Evolutionary conservation across 441 rosid genomes (phyloP), one percentile per base, ranked within the genome.

Genomic region (Populus hybrid): DNA sequence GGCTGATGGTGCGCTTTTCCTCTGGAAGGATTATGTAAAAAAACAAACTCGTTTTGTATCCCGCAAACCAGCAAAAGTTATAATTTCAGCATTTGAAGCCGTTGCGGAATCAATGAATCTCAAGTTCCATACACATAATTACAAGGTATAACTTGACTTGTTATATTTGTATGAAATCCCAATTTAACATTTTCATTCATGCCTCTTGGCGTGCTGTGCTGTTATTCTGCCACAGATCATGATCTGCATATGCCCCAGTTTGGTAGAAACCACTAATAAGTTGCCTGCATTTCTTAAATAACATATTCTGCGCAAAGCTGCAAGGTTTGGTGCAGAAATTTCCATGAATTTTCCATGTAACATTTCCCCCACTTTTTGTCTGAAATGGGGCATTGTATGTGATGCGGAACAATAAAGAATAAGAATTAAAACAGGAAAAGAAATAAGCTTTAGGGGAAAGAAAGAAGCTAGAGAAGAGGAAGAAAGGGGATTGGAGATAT

Each of bases 11-110:
- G n/a, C 28, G 20, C 67, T 54, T 76, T 74, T 67, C 35, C 68
- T 34, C 68, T 80, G 21, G 78, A 87, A 95, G 97, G 99, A 92
- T 85, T 90, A 80, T 78, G 84, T 95, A 36, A 93, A 90, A 81
- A 81, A 92, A 78, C 97, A 93, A 87, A 93, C 99, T 21, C 97
- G 97, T 74, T 95, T 93, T 84, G 92, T 95, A 57, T 95, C 97
- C 73, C 85, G 91, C 67, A 83, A 86, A 73, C 89, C 92, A 46
- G 92, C 98, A 28, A 88, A 84, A 77, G 89, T 73, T 57, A 88
- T 93, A 81, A 80, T 91, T 67, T 88, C 97, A 76, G 86, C 84
- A 2, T 83, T 93, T 76, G 97, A 92, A 85, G 88, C 85, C 77
- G 95, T 86, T 86, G 97, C 97, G 20, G 77, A 83, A 79, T 90